Conservation (phyloP, 352 stramenopile species). For the Globisporangium recalcitrans region DNA sequence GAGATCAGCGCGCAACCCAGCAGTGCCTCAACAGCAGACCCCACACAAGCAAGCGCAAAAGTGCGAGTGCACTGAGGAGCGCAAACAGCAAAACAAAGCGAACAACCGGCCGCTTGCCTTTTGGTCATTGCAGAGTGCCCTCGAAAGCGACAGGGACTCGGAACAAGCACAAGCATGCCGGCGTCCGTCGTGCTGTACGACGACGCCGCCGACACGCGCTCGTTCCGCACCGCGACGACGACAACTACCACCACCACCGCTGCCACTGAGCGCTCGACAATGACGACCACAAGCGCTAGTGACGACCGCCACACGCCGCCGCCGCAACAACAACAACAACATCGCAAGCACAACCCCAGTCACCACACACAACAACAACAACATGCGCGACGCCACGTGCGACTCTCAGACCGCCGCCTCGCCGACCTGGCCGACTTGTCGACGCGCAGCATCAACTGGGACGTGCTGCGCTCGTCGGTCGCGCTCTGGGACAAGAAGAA, state of each 20-base stretch:
- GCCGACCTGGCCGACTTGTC: conserved; percentile 29
- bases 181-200: conserved; percentile 3
- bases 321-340: background rate
- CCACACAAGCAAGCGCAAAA: too few species aligned
- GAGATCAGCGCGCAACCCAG: too few species aligned
- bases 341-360: background rate
- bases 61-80: too few species aligned
- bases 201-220: conserved; percentile 3
- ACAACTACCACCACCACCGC: too few species aligned
- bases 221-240: background rate
- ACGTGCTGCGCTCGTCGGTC: conserved; percentile 19
- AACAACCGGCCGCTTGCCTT: too few species aligned
- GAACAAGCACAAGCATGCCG: background rate
- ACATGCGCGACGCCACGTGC: conserved; percentile 32
- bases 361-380: background rate
- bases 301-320: background rate
- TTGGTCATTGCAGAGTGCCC: too few species aligned
- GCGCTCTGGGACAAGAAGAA: conserved; percentile 21
- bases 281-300: background rate
- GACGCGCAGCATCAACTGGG: conserved; percentile 25
- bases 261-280: background rate
- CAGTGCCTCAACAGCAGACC: too few species aligned
- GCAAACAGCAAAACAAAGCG: too few species aligned
- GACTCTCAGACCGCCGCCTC: conserved; percentile 36
- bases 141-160: background rate